Evolutionary conservation across 129 eudicot genomes (phyloP).

Genomic region (Chrysanthemum lavandulifolium): DNA sequence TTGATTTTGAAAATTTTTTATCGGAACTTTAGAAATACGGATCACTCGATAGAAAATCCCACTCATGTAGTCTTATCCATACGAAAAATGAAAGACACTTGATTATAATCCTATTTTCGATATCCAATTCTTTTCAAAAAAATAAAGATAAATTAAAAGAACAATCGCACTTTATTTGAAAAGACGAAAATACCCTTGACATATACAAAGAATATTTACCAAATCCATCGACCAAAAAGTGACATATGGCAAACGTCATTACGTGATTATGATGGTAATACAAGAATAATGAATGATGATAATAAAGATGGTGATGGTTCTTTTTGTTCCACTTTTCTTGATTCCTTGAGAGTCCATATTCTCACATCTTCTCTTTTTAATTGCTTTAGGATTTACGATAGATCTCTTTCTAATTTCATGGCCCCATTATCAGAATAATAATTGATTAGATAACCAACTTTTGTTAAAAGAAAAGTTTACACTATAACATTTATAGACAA

Average conservation of each 20-base stretch:
- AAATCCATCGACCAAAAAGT: constrained; percentile 27
- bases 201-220: not conserved
- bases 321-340: constrained; percentile 74
- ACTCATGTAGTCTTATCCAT: too few species aligned
- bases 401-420: constrained; percentile 46
- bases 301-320: constrained; percentile 62
- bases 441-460: constrained; percentile 51
- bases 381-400: constrained; percentile 58
- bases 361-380: constrained; percentile 43
- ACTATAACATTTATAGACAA: not conserved
- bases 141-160: too few species aligned
- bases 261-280: constrained; percentile 25
- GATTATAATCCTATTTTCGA: too few species aligned
- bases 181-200: not conserved
- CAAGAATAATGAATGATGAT: constrained; percentile 33
- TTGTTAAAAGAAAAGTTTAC: constrained; percentile 25
- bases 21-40: too few species aligned
- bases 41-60: too few species aligned
- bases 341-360: constrained; percentile 69
- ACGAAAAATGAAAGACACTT: too few species aligned
- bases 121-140: too few species aligned
- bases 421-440: constrained; percentile 64
- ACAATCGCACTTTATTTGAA: not conserved
- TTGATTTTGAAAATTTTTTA: too few species aligned
- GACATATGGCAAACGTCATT: constrained; percentile 57